phyloP scores from a whole-genome alignment of 2,329 filamentous ascomycete genomes.

The Aspergillus glaucus region DNA sequence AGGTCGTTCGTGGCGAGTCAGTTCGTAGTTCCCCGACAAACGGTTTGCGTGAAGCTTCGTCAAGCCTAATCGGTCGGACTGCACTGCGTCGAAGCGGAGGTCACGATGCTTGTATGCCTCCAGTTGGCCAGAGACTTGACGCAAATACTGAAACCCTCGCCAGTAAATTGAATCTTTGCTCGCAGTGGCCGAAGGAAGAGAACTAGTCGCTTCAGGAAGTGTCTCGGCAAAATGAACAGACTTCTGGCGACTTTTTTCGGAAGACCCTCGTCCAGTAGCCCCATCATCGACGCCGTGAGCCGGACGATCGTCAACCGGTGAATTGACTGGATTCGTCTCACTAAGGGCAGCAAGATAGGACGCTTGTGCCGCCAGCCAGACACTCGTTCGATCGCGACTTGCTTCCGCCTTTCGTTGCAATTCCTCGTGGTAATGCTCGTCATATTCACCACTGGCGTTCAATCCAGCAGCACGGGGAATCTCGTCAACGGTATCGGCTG shows the following conservation, averaged over 20 bases:
- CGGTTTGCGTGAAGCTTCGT: conserved; percentile 69
- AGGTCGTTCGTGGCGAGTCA: conserved; percentile 64
- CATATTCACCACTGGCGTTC: conserved; percentile 58
- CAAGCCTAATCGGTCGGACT: conserved; percentile 72
- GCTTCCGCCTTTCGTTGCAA: conserved; percentile 63
- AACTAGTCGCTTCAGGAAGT: conserved; percentile 35
- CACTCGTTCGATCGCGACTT: conserved; percentile 76
- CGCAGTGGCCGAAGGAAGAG: conserved; percentile 33
- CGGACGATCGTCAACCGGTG: conserved; percentile 29
- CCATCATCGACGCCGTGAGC: conserved; percentile 12
- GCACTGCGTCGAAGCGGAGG: conserved; percentile 79
- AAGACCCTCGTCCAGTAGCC: conserved; percentile 9
- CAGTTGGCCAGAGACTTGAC: conserved; percentile 57
- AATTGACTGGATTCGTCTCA: conserved; percentile 48
- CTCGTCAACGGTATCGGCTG: conserved; percentile 36
- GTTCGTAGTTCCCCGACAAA: conserved; percentile 76
- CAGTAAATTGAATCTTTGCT: conserved; percentile 76
- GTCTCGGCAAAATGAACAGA: conserved; percentile 27
- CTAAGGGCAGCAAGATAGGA: conserved; percentile 64
- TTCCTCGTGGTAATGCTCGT: conserved; percentile 67
- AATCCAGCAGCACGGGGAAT: conserved; percentile 52
- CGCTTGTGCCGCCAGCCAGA: conserved; percentile 80
- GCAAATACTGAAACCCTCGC: conserved; percentile 73
- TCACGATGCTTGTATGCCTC: conserved; percentile 83
- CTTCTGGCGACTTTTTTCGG: conserved; percentile 17